Evolutionary conservation across 2,329 filamentous ascomycete genomes (phyloP), one percentile per base, ranked within the genome.

Genomic region (Pezizomycotina sp.): DNA sequence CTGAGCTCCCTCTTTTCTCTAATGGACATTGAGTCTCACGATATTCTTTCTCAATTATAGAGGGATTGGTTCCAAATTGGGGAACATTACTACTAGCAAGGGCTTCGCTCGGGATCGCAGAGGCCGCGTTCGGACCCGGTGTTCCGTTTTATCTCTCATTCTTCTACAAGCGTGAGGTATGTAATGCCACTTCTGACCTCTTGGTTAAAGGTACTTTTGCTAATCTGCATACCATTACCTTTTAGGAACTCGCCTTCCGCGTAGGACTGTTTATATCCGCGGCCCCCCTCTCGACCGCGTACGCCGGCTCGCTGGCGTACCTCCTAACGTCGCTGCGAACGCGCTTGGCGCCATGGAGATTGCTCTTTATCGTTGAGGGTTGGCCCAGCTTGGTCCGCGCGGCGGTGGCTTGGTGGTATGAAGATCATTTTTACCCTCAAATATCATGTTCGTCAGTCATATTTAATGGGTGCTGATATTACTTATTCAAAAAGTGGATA

Each of bases 201-300:
- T 30, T 56, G 16, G 54, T 13, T 31, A 58, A 3, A 60, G 74
- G 3, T 69, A 68, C 1, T 59, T 71, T 28, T 60, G 63, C 8
- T 71, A 75, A 55, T 71, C 70, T 57, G 75, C 68, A 52, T 63
- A 62, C 9, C 59, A 68, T n/a, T n/a, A n/a, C n/a, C n/a, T n/a
- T n/a, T 5, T 60, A 71, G 29, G 86, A 95, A 56, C 62, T 93
- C 21, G 86, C 84, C 0, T 76, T 89, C 43, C 65, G 84, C 23
- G 89, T 79, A 0, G 84, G 82, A 14, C 66, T 92, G 2, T 91
- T 92, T 57, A 74, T 93, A 35, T 83, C 80, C 1, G 84, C 56
- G 7, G 71, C 73, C 0, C 73, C 74, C 1, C 64, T 92, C 3
- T 81, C 82, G 2, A 89, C 80, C 26, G 75, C 74, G 1, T 84